A percentile compares a stretch with the other conserved stretches of the same genome.
phyloP scores from a whole-genome alignment of 768 basidiomycete genomes.

The Lepiota venenata region DNA sequence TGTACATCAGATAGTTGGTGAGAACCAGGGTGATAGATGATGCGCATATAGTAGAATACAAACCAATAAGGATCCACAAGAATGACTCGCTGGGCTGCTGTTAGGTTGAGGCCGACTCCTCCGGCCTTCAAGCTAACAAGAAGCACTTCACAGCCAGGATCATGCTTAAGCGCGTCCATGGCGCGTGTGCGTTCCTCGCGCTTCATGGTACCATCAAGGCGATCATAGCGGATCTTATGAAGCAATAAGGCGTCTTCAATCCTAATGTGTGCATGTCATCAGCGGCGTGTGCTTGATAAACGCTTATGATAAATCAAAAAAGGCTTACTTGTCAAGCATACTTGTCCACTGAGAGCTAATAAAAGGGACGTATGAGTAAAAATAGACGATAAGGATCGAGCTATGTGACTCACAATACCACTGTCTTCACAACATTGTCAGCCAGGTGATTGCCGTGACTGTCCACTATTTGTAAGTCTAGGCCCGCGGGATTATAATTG shows the following conservation, averaged over 20 bases:
- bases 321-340: constrained; percentile 83
- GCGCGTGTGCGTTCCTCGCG: constrained; percentile 89
- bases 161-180: constrained; percentile 89
- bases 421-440: constrained; percentile 78
- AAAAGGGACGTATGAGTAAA: constrained; percentile 6
- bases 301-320: not conserved
- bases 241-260: constrained; percentile 87
- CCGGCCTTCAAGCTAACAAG: constrained; percentile 96
- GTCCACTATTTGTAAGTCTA: constrained; percentile 76
- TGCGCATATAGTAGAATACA: constrained; percentile 13
- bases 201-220: constrained; percentile 97
- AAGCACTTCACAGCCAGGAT: constrained; percentile 89
- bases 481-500: constrained; percentile 70
- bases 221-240: constrained; percentile 82
- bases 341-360: constrained; percentile 89
- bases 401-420: constrained; percentile 76
- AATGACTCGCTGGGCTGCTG: constrained; percentile 90
- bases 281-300: constrained; percentile 11
- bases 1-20: constrained; percentile 23
- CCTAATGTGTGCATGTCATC: constrained; percentile 30
- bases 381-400: not conserved
- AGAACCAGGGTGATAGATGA: constrained; percentile 9
- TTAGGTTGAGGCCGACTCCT: constrained; percentile 95
- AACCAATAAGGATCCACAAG: constrained; percentile 98
- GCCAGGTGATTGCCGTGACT: constrained; percentile 66